Evolutionary conservation across 306 rosid genomes (phyloP).

Genomic region (Aeschynomene evenia): DNA sequence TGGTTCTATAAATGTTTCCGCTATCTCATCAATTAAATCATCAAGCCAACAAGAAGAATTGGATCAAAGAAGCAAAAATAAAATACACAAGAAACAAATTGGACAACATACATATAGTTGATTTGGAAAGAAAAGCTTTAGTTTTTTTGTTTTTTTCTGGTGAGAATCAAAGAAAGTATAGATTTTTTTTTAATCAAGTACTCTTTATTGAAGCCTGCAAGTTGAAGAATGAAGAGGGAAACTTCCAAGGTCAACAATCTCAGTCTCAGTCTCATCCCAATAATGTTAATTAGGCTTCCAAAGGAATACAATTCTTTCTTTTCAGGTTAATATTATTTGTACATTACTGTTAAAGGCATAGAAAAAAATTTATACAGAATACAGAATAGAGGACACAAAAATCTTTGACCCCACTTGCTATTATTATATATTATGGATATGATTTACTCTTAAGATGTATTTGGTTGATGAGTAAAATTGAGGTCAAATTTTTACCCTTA

Average conservation of each 20-base stretch:
- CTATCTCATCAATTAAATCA: slow-evolving; percentile 26
- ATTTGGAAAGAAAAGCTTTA: too few species aligned
- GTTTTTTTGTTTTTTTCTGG: slow-evolving; percentile 8
- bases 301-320: background rate
- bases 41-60: slow-evolving; percentile 1
- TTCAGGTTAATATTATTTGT: background rate
- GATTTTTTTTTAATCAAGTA: background rate
- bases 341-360: too few species aligned
- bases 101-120: background rate
- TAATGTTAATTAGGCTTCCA: background rate
- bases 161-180: background rate
- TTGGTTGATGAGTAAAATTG: too few species aligned
- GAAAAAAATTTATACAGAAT: too few species aligned
- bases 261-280: background rate
- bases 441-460: too few species aligned
- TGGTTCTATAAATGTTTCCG: slow-evolving; percentile 42
- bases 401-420: too few species aligned
- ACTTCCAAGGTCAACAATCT: background rate
- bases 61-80: slow-evolving; percentile 1
- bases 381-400: too few species aligned
- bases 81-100: slow-evolving; percentile 21
- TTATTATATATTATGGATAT: too few species aligned
- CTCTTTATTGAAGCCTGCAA: slow-evolving; percentile 7
- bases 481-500: too few species aligned
- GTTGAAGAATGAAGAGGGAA: background rate